These are phyloP conservation scores for Ogataea corticis DNA, from an alignment of 805 yeast species.

Conservation along the genomic window DNA sequence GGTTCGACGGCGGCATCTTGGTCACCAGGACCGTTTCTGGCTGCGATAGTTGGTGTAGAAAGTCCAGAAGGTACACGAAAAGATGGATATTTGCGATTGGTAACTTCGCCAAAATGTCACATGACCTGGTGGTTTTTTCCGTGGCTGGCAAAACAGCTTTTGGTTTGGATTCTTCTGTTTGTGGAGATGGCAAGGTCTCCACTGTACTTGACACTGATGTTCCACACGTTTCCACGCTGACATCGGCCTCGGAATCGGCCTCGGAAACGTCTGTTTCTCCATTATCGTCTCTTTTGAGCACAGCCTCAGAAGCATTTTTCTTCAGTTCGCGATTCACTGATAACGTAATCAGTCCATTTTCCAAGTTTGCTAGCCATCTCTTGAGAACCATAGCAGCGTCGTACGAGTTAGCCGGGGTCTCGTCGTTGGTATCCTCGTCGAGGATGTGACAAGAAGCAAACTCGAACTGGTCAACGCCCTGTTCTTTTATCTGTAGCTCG, in stretches of 20 bases:
- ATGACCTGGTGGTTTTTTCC: neutral
- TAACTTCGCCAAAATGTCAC: conserved; percentile 16
- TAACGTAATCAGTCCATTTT: conserved; percentile 31
- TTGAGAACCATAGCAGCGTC: conserved; percentile 39
- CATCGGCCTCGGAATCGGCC: conserved; percentile 12
- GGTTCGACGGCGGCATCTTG: conserved; percentile 38
- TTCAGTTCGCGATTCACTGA: conserved; percentile 25
- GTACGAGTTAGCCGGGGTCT: conserved; percentile 27
- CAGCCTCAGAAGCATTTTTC: conserved; percentile 5
- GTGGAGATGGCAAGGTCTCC: neutral
- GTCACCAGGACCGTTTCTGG: conserved; percentile 31
- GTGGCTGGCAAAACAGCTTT: neutral
- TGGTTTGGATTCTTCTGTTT: neutral
- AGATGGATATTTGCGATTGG: conserved; percentile 35
- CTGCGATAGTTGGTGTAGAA: conserved; percentile 26
- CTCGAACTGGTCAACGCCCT: conserved; percentile 23
- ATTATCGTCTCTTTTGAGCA: conserved; percentile 8
- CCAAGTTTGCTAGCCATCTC: conserved; percentile 36
- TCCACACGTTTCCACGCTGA: conserved; percentile 13
- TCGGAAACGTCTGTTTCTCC: conserved; percentile 6
- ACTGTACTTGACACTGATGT: conserved; percentile 6
- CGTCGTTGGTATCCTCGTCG: conserved; percentile 19
- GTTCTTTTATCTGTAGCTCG: conserved; percentile 27
- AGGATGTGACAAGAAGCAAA: conserved; percentile 17
- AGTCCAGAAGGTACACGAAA: conserved; percentile 30